Base-by-base conservation (phyloP, 163 green algal species). In the Trebouxiophyceae sp. region DNA sequence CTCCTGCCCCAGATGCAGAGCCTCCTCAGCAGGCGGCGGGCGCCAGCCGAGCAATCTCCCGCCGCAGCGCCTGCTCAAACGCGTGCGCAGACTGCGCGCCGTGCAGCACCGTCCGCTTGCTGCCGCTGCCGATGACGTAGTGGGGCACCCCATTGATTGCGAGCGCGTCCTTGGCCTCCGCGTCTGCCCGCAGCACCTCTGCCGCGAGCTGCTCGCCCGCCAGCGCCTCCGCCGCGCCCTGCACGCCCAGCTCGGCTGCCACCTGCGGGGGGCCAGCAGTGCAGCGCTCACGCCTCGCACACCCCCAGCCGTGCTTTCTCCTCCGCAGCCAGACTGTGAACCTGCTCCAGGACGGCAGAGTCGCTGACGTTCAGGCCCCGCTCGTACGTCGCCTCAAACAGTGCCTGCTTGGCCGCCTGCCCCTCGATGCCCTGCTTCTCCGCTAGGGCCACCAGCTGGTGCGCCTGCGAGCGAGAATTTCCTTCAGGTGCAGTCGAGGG, bases 331-430 rank as follows among this genome's bases (percentile, higher is more conserved):
- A 26, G 5, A 23, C 12, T 5, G 16, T 33, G 23, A n/a, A 28
- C 57, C 30, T 50, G 28, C 12, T 20, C 22, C 6, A 68, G 62
- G 1, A 32, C 55, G 4, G 31, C 30, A 30, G 20, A 8, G 23
- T 58, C 28, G 5, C 27, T 33, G 31, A 68, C 47, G 32, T 68
- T 68, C n/a, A 27, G 31, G 19, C 62, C 62, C 30, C 47, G 27
- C 62, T 68, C 62, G 33, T 68, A 68, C 27, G 54, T 60, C 20
- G 33, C 45, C 50, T 61, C 26, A 32, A 70, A 70, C 4, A 70
- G 64, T 24, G 47, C 12, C 27, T 61, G 55, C 32, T 63, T 26
- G 19, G 64, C 64, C 33, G 57, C 26, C 6, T 54, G 8, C 24
- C 50, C 64, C 33, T 63, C n/a, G n/a, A n/a, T 62, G 54, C 64